Evolutionary conservation across 225 moss, liverwort and hornwort species (phyloP).

Genomic region (Anthoceros angustus): DNA sequence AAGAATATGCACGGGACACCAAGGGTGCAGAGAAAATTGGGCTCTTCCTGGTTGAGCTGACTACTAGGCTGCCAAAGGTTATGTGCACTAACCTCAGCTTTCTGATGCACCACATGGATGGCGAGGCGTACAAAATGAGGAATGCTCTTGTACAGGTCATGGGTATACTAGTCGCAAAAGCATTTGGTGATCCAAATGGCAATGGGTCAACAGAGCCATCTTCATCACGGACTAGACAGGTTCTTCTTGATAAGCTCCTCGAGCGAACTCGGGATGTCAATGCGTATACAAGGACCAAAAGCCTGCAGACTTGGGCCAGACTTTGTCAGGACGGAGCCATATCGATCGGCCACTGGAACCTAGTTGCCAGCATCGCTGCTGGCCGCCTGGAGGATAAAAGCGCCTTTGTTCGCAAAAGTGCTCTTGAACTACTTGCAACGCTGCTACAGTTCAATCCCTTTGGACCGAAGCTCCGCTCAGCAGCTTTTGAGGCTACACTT

Average conservation of each 20-base stretch:
- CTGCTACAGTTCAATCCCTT: conserved; percentile 89
- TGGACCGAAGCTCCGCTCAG: conserved; percentile 60
- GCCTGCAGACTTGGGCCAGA: conserved; percentile 84
- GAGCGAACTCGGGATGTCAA: conserved; percentile 75
- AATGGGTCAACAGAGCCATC: conserved; percentile 44
- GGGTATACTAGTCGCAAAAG: conserved; percentile 62
- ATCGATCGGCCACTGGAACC: conserved; percentile 96
- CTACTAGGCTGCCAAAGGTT: conserved; percentile 62
- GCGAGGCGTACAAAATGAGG: conserved; percentile 82
- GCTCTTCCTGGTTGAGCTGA: conserved; percentile 61
- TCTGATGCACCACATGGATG: conserved; percentile 67
- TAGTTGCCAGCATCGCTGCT: conserved; percentile 70
- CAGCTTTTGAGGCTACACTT: conserved; percentile 74
- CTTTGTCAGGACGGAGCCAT: conserved; percentile 82
- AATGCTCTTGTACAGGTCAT: conserved; percentile 74
- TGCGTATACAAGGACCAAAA: conserved; percentile 85
- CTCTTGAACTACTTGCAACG: conserved; percentile 64
- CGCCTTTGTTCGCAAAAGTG: conserved; percentile 70
- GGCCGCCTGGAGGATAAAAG: conserved; percentile 87
- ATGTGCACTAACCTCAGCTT: conserved; percentile 69
- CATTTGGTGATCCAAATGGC: conserved; percentile 39
- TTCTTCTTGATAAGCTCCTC: conserved; percentile 62
- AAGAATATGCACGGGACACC: conserved; percentile 58
- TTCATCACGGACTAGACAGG: conserved; percentile 70
- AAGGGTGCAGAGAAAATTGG: conserved; percentile 74